Conservation (phyloP, 2,329 filamentous ascomycete genomes). For the Cladosporium sp. region DNA sequence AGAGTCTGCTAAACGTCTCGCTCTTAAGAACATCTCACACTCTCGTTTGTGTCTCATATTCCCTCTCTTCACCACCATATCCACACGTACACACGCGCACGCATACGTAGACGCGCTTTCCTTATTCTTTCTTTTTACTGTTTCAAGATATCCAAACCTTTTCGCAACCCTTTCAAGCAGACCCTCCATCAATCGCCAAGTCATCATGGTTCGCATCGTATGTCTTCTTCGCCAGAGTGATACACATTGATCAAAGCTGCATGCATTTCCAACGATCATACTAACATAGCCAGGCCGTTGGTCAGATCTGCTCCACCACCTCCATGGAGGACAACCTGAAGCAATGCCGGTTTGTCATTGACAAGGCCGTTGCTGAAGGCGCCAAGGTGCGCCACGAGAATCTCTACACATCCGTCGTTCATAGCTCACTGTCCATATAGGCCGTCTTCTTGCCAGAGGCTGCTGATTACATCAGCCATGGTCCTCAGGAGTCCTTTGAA, state of each 20-base stretch:
- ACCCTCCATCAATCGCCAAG: neutral
- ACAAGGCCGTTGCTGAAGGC: conserved; percentile 68
- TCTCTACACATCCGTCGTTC: neutral
- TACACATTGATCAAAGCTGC: neutral
- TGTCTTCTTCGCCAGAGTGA: neutral
- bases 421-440: conserved; percentile 35
- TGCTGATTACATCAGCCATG: conserved; percentile 76
- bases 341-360: conserved; percentile 69
- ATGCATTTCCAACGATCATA: neutral
- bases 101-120: neutral
- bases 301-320: conserved; percentile 82
- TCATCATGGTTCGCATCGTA: conserved; percentile 6
- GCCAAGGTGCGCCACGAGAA: conserved; percentile 60
- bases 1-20: neutral
- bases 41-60: neutral
- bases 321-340: conserved; percentile 73
- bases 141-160: neutral
- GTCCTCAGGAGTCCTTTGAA: conserved; percentile 62
- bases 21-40: neutral
- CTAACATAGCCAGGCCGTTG: conserved; percentile 61
- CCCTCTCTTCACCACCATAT: neutral
- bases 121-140: neutral
- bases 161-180: neutral
- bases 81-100: neutral
- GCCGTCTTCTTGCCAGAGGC: conserved; percentile 91